phyloP scores from a whole-genome alignment of 2,329 filamentous ascomycete species.

The Pseudogymnoascus verrucosus region DNA sequence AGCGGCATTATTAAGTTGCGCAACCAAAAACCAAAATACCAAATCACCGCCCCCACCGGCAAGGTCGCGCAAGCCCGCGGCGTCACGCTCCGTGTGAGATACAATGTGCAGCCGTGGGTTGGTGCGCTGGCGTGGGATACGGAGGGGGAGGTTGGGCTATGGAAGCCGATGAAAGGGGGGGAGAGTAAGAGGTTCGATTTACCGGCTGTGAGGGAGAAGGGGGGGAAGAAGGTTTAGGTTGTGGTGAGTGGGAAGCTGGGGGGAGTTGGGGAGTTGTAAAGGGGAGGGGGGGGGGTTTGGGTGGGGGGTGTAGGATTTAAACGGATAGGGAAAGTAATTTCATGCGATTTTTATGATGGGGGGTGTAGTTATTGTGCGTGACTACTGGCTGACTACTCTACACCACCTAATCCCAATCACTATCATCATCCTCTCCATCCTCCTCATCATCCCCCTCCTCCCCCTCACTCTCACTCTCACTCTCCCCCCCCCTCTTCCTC shows the following conservation, averaged over 20 bases:
- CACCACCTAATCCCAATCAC: not conserved
- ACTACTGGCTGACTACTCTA: not conserved
- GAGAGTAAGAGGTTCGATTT: constrained; percentile 56
- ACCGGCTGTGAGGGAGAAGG: constrained; percentile 57
- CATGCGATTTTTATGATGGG: not conserved
- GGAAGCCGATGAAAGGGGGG: constrained; percentile 60
- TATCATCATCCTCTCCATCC: not conserved
- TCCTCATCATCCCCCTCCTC: not conserved
- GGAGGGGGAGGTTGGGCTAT: constrained; percentile 45
- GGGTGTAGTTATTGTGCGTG: not conserved
- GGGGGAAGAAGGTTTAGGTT: constrained; percentile 13
- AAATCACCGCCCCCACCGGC: constrained; percentile 83
- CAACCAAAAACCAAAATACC: constrained; percentile 91
- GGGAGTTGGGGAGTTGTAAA: not conserved
- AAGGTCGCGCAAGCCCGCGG: constrained; percentile 66
- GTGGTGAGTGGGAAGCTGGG: not conserved
- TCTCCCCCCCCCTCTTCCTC: not conserved
- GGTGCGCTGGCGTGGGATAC: constrained; percentile 75
- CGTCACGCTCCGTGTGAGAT: constrained; percentile 74
- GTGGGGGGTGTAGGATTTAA: not conserved
- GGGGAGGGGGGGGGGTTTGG: not conserved
- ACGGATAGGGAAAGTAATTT: not conserved
- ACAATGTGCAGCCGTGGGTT: constrained; percentile 98
- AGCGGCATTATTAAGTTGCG: constrained; percentile 69
- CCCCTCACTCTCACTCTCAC: not conserved